Percentiles rank a stretch among this genome's conserved stretches.
Conservation (phyloP, 306 rosid genomes). For the Rosa persica region DNA sequence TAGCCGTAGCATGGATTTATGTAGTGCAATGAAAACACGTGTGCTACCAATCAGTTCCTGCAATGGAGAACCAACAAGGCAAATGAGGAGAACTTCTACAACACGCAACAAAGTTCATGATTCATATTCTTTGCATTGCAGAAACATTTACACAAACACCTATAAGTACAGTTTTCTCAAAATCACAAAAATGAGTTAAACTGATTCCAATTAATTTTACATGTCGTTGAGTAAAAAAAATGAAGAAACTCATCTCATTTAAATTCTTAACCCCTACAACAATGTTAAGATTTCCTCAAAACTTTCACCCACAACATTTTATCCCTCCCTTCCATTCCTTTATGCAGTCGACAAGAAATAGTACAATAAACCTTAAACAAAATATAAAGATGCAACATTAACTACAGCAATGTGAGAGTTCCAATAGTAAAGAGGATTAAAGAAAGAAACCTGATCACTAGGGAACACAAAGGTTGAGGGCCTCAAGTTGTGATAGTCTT, state of each 20-base stretch:
- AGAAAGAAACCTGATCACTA: slow-evolving; percentile 62
- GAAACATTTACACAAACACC: background rate
- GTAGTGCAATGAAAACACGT: slow-evolving; percentile 74
- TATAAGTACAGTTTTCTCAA: background rate
- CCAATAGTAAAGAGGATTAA: background rate
- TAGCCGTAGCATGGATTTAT: slow-evolving; percentile 77
- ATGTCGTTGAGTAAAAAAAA: background rate
- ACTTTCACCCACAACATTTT: background rate
- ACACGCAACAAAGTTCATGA: background rate
- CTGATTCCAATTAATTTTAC: background rate
- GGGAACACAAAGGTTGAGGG: slow-evolving; percentile 90
- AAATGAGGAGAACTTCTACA: background rate
- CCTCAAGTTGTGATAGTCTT: slow-evolving; percentile 88
- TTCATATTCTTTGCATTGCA: background rate
- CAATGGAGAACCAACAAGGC: slow-evolving; percentile 18
- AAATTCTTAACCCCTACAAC: background rate
- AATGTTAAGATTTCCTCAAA: background rate
- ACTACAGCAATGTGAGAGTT: background rate
- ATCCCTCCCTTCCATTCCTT: background rate
- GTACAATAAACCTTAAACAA: background rate
- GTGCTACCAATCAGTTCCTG: slow-evolving; percentile 80
- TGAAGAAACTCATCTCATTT: background rate
- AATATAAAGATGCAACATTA: background rate
- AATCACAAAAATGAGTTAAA: background rate
- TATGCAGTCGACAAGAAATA: background rate